phyloP scores from a whole-genome alignment of 352 stramenopile species.

The Globisporangium perplexum region DNA sequence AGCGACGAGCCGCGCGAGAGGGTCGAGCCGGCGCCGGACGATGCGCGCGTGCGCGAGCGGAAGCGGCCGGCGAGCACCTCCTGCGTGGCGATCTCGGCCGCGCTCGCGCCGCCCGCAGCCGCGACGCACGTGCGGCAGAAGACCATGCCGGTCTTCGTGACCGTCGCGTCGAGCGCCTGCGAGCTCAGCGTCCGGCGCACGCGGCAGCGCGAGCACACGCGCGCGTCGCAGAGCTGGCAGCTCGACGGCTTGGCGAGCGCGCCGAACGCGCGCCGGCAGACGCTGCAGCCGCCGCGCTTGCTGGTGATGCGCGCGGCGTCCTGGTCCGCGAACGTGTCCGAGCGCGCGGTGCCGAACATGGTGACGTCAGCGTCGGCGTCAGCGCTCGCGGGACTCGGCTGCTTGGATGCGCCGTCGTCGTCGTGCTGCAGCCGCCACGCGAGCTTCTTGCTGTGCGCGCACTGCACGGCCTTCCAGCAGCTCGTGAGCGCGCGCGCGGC shows the following conservation, averaged over 20 bases:
- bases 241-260: slow-evolving; percentile 23
- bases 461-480: slow-evolving; percentile 58
- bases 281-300: slow-evolving; percentile 13
- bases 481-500: slow-evolving; percentile 41
- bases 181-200: slow-evolving; percentile 40
- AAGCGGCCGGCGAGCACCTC: slow-evolving; percentile 41
- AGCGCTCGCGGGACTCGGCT: too few relatives aligned
- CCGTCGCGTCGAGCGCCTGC: slow-evolving; percentile 29
- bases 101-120: slow-evolving; percentile 42
- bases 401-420: slow-evolving; percentile 19
- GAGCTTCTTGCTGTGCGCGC: slow-evolving; percentile 69
- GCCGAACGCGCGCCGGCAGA: slow-evolving; percentile 27
- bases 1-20: slow-evolving; percentile 4
- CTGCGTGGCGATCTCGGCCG: slow-evolving; percentile 51
- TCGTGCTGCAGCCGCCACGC: slow-evolving; percentile 46
- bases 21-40: slow-evolving; percentile 17
- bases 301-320: background rate
- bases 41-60: slow-evolving; percentile 22
- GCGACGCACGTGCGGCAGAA: slow-evolving; percentile 67
- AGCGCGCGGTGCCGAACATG: background rate
- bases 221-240: slow-evolving; percentile 40
- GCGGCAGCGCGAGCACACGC: slow-evolving; percentile 39
- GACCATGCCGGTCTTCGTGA: slow-evolving; percentile 40
- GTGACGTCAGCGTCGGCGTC: background rate
- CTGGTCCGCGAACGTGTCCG: slow-evolving; percentile 2